These are phyloP conservation scores for Candida anglica DNA, from an alignment of 805 yeast genomes.

Conservation along the genomic window DNA sequence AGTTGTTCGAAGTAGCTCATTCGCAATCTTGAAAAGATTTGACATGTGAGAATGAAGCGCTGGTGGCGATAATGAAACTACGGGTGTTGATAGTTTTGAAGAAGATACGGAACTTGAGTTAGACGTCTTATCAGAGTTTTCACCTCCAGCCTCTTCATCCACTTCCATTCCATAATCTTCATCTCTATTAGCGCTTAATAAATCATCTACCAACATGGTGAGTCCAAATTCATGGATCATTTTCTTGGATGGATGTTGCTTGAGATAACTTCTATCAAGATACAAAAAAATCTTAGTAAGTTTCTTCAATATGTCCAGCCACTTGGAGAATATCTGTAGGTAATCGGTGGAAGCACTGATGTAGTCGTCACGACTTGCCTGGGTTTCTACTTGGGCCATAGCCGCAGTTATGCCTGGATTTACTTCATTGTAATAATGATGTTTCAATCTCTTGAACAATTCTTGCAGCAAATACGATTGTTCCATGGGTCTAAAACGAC, in stretches of 20 bases:
- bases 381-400: conserved; percentile 2
- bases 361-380: not conserved
- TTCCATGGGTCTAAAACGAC: conserved; percentile 28
- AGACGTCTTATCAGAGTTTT: not conserved
- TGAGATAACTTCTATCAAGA: conserved; percentile 31
- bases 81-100: not conserved
- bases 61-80: not conserved
- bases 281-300: conserved; percentile 30
- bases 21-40: no score
- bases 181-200: conserved; percentile 1
- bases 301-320: conserved; percentile 19
- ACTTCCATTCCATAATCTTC: not conserved
- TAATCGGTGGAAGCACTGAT: conserved; percentile 8
- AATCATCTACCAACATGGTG: conserved; percentile 13
- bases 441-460: conserved; percentile 15
- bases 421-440: conserved; percentile 9
- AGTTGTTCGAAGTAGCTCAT: no score
- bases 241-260: conserved; percentile 25
- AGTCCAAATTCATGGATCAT: conserved; percentile 23
- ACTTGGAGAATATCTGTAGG: conserved; percentile 14
- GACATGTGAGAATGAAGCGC: not conserved
- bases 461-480: conserved; percentile 24
- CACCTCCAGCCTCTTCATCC: not conserved
- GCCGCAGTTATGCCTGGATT: conserved; percentile 7
- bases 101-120: not conserved